Conservation (phyloP, 768 basidiomycete genomes). For the Kwoniella europaea region DNA sequence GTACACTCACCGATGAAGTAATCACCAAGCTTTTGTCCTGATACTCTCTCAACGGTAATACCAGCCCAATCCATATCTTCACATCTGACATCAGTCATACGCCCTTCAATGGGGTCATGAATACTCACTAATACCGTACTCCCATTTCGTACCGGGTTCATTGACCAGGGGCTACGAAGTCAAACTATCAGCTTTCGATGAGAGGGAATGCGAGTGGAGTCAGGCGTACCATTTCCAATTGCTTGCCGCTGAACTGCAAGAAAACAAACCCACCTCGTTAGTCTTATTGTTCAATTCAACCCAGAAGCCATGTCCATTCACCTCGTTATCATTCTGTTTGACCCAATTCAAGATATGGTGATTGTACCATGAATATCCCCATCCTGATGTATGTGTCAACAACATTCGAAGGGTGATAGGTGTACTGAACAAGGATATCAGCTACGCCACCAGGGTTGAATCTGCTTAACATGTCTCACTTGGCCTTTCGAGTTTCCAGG, state of each 20-base stretch:
- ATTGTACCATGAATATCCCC: conserved; percentile 31
- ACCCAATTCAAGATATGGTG: conserved; percentile 25
- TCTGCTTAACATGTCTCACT: neutral
- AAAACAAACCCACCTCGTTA: conserved; percentile 16
- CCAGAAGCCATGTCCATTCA: conserved; percentile 17
- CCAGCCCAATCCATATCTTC: conserved; percentile 32
- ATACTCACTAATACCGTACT: conserved; percentile 25
- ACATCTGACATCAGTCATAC: neutral
- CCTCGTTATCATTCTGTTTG: conserved; percentile 25
- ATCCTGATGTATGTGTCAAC: conserved; percentile 27
- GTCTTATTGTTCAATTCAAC: conserved; percentile 15
- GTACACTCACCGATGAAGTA: conserved; percentile 23
- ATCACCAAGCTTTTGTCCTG: conserved; percentile 17
- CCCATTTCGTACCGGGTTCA: conserved; percentile 28
- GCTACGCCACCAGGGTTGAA: neutral
- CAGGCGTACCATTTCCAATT: conserved; percentile 19
- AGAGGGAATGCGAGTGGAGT: neutral
- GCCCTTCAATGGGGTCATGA: neutral
- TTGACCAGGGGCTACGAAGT: conserved; percentile 24
- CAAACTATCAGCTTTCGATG: neutral
- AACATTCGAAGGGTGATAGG: conserved; percentile 29
- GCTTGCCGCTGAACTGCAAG: conserved; percentile 19
- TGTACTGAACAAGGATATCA: conserved; percentile 6
- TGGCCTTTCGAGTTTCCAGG: conserved; percentile 11
- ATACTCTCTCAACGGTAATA: conserved; percentile 17